These are phyloP conservation scores for Nidularia pulvinata DNA, from an alignment of 768 basidiomycete genomes.

Conservation along the genomic window DNA sequence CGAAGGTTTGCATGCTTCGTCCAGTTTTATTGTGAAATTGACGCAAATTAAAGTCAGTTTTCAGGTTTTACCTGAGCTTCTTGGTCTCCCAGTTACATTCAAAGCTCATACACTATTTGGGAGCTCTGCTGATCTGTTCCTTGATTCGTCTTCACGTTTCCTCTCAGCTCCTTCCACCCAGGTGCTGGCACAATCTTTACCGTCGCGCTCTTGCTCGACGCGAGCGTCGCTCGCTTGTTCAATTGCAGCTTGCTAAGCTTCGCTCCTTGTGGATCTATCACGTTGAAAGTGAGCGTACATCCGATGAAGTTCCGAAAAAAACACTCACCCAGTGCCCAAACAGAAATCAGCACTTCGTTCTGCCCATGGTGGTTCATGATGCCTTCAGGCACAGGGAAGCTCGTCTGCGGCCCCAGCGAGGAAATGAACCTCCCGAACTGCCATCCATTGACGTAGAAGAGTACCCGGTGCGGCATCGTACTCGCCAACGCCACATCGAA, in stretches of 20 bases:
- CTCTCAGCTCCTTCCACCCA: conserved; percentile 25
- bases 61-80: no score
- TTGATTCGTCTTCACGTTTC: not conserved
- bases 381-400: conserved; percentile 42
- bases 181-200: conserved; percentile 24
- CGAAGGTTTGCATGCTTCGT: no score
- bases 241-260: conserved; percentile 23
- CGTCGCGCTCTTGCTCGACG: conserved; percentile 23
- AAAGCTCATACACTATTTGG: no score
- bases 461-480: conserved; percentile 57
- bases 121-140: no score
- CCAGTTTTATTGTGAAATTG: no score
- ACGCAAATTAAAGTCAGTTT: no score
- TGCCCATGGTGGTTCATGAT: conserved; percentile 31
- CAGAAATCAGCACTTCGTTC: conserved; percentile 27
- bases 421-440: conserved; percentile 56
- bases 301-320: not conserved
- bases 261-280: conserved; percentile 20
- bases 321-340: conserved; percentile 31
- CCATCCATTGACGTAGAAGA: conserved; percentile 74
- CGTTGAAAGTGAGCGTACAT: not conserved
- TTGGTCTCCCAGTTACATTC: no score
- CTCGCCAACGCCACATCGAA: conserved; percentile 54
- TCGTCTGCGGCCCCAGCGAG: conserved; percentile 39
- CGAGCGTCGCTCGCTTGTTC: conserved; percentile 19